Conservation (phyloP, 352 stramenopile genomes). For the Globisporangium lucens region DNA sequence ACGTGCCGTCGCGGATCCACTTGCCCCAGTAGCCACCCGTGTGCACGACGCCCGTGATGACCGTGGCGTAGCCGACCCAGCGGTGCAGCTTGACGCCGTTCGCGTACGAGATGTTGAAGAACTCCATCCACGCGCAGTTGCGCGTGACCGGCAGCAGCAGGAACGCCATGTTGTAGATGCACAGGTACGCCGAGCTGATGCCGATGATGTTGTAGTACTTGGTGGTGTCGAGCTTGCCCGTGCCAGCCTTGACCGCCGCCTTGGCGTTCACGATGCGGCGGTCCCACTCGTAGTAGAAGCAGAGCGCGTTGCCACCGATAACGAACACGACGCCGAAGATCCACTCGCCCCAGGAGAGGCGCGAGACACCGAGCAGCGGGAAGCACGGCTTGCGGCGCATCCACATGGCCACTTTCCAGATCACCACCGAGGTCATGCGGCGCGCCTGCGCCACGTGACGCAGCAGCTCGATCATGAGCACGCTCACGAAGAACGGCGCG, state of each 20-base stretch:
- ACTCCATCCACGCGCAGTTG: constrained; percentile 67
- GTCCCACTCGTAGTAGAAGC: constrained; percentile 61
- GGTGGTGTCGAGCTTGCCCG: constrained; percentile 35
- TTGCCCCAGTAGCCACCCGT: constrained; percentile 48
- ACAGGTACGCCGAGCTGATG: constrained; percentile 46
- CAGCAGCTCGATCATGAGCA: constrained; percentile 51
- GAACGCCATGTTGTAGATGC: constrained; percentile 77
- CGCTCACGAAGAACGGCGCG: constrained; percentile 48
- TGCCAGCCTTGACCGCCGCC: constrained; percentile 14
- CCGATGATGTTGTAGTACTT: constrained; percentile 60
- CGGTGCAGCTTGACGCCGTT: constrained; percentile 61
- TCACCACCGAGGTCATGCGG: constrained; percentile 27
- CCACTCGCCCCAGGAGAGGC: constrained; percentile 52
- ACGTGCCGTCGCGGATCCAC: constrained; percentile 40
- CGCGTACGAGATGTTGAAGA: constrained; percentile 58
- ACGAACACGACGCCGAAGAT: constrained; percentile 53
- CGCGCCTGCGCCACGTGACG: constrained; percentile 40
- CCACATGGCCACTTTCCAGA: constrained; percentile 41
- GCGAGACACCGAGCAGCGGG: constrained; percentile 37
- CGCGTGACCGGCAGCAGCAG: constrained; percentile 54
- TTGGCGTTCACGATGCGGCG: constrained; percentile 27
- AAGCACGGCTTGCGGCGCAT: constrained; percentile 51
- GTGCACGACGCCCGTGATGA: constrained; percentile 47
- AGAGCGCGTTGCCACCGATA: constrained; percentile 54
- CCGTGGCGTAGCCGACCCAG: constrained; percentile 58